These are phyloP conservation scores for Russula sp. DNA, from an alignment of 768 basidiomycete species.

Conservation along the genomic window DNA sequence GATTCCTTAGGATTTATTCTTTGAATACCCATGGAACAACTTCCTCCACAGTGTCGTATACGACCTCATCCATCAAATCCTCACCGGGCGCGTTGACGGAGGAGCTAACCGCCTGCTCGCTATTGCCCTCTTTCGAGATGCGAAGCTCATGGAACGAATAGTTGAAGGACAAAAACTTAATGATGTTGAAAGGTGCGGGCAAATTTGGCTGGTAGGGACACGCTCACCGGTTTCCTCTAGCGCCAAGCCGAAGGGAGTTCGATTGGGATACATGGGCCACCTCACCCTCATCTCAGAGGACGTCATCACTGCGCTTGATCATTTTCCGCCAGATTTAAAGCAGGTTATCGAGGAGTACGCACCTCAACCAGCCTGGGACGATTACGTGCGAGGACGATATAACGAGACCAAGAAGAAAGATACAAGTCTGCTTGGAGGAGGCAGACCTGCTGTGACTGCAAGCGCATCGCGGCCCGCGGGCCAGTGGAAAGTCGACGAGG, in stretches of 20 bases:
- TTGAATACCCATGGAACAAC: constrained; percentile 95
- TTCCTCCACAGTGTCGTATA: constrained; percentile 96
- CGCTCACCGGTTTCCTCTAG: constrained; percentile 34
- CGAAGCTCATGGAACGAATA: constrained; percentile 74
- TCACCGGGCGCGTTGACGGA: constrained; percentile 81
- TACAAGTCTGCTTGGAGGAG: constrained; percentile 74
- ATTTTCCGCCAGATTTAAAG: constrained; percentile 77
- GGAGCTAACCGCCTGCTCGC: constrained; percentile 82
- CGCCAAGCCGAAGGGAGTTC: constrained; percentile 65
- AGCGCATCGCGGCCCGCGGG: constrained; percentile 28
- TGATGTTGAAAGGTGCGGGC: constrained; percentile 61
- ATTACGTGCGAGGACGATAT: constrained; percentile 81
- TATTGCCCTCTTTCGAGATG: constrained; percentile 82
- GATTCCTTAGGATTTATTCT: constrained; percentile 75
- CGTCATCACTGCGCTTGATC: constrained; percentile 81
- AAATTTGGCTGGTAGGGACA: neutral
- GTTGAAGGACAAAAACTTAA: constrained; percentile 80
- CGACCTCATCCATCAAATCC: constrained; percentile 90
- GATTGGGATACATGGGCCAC: constrained; percentile 96
- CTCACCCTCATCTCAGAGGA: constrained; percentile 93
- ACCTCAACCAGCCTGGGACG: constrained; percentile 80
- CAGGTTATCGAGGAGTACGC: constrained; percentile 57
- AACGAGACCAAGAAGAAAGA: constrained; percentile 84
- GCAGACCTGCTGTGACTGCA: constrained; percentile 55
- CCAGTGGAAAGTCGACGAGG: constrained; percentile 68